Percentiles rank a stretch among this genome's conserved stretches.
phyloP scores from a whole-genome alignment of 208 protist genomes.

The Leishmania major region DNA sequence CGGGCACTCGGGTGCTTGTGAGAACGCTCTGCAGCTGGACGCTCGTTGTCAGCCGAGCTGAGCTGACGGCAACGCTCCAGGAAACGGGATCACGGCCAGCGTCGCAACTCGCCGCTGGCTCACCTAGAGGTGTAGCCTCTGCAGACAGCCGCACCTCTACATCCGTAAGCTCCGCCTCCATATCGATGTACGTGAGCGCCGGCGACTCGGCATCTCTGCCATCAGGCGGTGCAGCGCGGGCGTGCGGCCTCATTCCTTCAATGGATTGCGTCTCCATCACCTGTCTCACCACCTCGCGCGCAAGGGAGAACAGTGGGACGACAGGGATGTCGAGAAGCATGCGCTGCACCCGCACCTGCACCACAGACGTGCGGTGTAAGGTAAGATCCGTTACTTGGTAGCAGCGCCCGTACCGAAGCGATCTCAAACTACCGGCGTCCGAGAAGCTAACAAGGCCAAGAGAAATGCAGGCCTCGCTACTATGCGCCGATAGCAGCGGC shows the following conservation, averaged over 20 bases:
- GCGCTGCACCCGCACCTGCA: constrained; percentile 8
- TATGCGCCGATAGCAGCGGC: background rate
- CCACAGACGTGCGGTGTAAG: constrained; percentile 13
- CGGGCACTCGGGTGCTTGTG: constrained; percentile 11
- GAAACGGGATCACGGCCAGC: background rate
- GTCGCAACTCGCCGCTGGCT: background rate
- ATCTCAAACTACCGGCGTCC: background rate
- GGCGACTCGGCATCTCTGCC: background rate
- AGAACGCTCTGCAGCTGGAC: constrained; percentile 19
- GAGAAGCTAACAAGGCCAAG: constrained; percentile 10
- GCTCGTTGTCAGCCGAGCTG: constrained; percentile 6
- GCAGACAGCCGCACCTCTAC: constrained; percentile 1
- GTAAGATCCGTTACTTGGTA: constrained; percentile 19
- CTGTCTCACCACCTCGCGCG: constrained; percentile 18
- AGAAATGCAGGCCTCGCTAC: constrained; percentile 2
- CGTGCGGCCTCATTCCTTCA: background rate
- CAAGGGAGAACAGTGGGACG: constrained; percentile 12
- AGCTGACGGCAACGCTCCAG: constrained; percentile 11
- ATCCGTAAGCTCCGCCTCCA: constrained; percentile 23
- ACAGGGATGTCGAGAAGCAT: constrained; percentile 18
- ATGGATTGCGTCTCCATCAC: constrained; percentile 2
- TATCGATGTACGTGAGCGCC: constrained; percentile 14
- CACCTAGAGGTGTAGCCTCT: background rate
- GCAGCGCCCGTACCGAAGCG: constrained; percentile 17
- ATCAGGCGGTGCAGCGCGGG: background rate